Percentiles rank a stretch among this genome's conserved stretches.
phyloP scores from a whole-genome alignment of 2,329 filamentous ascomycete species.

The Aspergillus chevalieri region DNA sequence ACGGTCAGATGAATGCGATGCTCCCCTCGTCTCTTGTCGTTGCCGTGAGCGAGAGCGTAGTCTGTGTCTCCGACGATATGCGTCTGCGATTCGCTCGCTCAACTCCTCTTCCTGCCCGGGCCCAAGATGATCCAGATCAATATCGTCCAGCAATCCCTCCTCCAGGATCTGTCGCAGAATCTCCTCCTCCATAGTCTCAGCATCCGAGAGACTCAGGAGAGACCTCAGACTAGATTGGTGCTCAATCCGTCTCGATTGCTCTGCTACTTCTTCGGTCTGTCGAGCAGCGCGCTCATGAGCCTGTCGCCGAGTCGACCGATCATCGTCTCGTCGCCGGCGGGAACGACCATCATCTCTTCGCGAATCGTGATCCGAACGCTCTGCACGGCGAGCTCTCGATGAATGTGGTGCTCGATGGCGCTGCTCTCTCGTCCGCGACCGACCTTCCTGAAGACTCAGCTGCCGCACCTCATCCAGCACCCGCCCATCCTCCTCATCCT shows the following conservation, averaged over 20 bases:
- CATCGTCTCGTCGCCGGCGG: slow-evolving; percentile 31
- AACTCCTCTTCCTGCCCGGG: slow-evolving; percentile 80
- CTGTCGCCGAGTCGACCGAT: slow-evolving; percentile 23
- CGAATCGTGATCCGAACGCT: slow-evolving; percentile 34
- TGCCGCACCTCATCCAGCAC: slow-evolving; percentile 66
- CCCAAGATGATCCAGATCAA: slow-evolving; percentile 83
- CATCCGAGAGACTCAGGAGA: slow-evolving; percentile 71
- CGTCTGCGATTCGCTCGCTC: slow-evolving; percentile 82
- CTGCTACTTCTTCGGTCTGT: slow-evolving; percentile 17
- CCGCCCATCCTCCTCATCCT: slow-evolving; percentile 60
- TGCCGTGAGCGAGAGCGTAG: slow-evolving; percentile 34
- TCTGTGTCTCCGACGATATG: slow-evolving; percentile 68
- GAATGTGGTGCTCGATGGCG: slow-evolving; percentile 18
- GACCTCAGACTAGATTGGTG: slow-evolving; percentile 86
- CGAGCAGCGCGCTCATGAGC: slow-evolving; percentile 15
- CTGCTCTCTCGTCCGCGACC: slow-evolving; percentile 21
- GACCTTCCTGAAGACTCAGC: slow-evolving; percentile 57
- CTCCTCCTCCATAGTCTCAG: slow-evolving; percentile 74
- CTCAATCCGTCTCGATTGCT: slow-evolving; percentile 59
- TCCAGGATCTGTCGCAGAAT: slow-evolving; percentile 84
- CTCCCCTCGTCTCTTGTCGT: slow-evolving; percentile 31
- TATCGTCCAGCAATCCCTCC: slow-evolving; percentile 78
- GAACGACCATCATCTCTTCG: slow-evolving; percentile 34
- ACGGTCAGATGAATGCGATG: slow-evolving; percentile 23
- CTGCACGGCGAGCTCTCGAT: slow-evolving; percentile 21